Percentiles rank a stretch among this genome's conserved stretches.
Evolutionary conservation across 2,329 filamentous ascomycete genomes (phyloP).

Genomic region (Epichloe coenophiala): DNA sequence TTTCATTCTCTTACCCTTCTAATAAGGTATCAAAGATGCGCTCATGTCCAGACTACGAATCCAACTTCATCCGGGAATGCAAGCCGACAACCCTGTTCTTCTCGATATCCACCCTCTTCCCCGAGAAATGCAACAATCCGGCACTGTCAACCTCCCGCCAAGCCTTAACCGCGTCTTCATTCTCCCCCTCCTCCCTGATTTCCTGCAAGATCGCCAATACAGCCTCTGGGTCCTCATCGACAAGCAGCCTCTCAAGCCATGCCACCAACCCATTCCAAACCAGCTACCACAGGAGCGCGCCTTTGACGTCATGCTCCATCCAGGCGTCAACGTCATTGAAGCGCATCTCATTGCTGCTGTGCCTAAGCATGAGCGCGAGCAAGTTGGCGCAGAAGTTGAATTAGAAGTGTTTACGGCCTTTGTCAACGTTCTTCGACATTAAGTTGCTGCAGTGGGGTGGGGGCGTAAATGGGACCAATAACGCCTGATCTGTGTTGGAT

Average conservation of each 20-base stretch:
- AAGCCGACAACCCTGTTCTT: conserved; percentile 45
- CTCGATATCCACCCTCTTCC: conserved; percentile 53
- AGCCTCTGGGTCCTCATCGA: conserved; percentile 65
- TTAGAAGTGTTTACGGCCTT: conserved; percentile 68
- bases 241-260: conserved; percentile 42
- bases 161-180: conserved; percentile 61
- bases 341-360: conserved; percentile 65
- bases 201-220: conserved; percentile 54
- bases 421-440: conserved; percentile 47
- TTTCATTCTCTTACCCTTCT: background rate
- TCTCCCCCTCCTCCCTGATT: conserved; percentile 48
- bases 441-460: background rate
- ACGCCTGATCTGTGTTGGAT: background rate
- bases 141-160: conserved; percentile 56
- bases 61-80: conserved; percentile 53
- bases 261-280: conserved; percentile 34
- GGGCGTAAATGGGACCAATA: background rate
- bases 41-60: conserved; percentile 55
- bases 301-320: conserved; percentile 60
- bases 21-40: conserved; percentile 40
- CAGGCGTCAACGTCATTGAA: conserved; percentile 65
- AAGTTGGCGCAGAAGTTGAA: conserved; percentile 51
- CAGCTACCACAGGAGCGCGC: conserved; percentile 48
- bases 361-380: conserved; percentile 41
- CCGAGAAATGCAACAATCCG: conserved; percentile 54